Base-by-base conservation (phyloP, 2,329 filamentous ascomycete species). In the Penicillium sp. region DNA sequence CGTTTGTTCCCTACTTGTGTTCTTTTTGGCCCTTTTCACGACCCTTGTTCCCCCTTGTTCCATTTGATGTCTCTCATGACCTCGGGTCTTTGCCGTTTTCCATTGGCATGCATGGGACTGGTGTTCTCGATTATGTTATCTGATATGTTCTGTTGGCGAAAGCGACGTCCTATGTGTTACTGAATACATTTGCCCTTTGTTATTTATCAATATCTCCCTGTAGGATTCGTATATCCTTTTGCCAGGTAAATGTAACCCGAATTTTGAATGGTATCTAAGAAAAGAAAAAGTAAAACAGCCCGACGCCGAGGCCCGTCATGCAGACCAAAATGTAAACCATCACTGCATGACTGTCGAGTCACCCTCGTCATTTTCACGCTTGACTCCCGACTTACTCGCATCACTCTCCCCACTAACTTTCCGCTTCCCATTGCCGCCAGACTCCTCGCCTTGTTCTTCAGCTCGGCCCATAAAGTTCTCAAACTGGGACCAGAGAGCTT, bases 401-500 rank as follows among this genome's bases (percentile, higher is more conserved):
- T 69, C 66, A 19, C 55, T 68, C 50, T 63, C 60, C 1, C 60
- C 66, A 43, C 64, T 68, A 10, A 67, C 67, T 21, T 73, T 68
- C 27, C 60, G 60, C 50, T 71, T 71, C 11, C 43, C 57, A 48
- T 62, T 60, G 33, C 68, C 67, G 36, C 68, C 67, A 57, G 65
- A 68, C 23, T 75, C 72, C 19, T 67, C 68, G 29, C 72, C 67
- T 52, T 74, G 74, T 34, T 75, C 73, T 13, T 78, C 76, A 55
- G 88, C 83, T 68, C 88, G 90, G 9, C 85, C 90, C 92, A 97
- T 97, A 66, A 97, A 92, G 65, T 88, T 90, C 78, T 99, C 94
- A 70, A 99, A 97, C 69, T 96, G 91, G 39, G 90, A 95, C 94
- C 94, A 99, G 16, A 99, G 82, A 31, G 91, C 92, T 75, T 99